Base-by-base conservation (phyloP, 2,329 filamentous ascomycete species). In the Hymenoscyphus infarciens region DNA sequence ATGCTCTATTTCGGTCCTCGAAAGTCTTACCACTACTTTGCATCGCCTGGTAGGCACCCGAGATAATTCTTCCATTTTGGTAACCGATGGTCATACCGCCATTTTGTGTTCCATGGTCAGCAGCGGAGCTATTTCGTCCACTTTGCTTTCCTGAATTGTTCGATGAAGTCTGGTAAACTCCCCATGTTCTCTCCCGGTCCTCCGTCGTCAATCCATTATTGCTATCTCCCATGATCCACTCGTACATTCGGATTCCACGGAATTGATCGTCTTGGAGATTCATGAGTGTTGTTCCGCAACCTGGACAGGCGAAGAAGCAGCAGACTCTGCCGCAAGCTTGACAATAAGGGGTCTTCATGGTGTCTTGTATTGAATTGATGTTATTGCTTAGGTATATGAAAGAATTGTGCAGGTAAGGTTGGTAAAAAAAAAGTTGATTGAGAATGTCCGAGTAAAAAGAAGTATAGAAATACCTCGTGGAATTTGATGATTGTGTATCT, bases 221-320 rank as follows among this genome's bases (percentile, higher is more conserved):
- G 19, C 55, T 35, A 3, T 31, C 55, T n/a, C 55, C 29, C 55
- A 56, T 56, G 27, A 56, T 19, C 55, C 55, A 56, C 11, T 56
- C 55, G 55, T 56, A 56, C 1, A 56, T 19, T 22, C 55, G 1
- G 25, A 56, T 35, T 13, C 29, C 55, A 29, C 31, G 29, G n/a
- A n/a, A 56, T 22, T 56, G 27, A 15, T 35, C 25, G 1, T n/a
- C 29, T 22, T 56, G 4, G 6, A 56, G n/a, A 22, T 56, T 16
- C 15, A 38, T 3, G 5, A 56, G 25, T 31, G 2, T n/a, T 19
- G 55, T 38, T 16, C 31, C 55, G 29, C 55, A 56, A 0, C 29
- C 5, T 33, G 6, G 27, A 35, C 55, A 38, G 13, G 31, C 38
- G 27, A 35, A 33, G 15, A 38, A 35, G 31, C 38, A 33, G n/a